Evolutionary conservation across 2,329 filamentous ascomycete species (phyloP), one percentile per base, ranked within the genome.

Genomic region (Arthrobotrys megalospora): DNA sequence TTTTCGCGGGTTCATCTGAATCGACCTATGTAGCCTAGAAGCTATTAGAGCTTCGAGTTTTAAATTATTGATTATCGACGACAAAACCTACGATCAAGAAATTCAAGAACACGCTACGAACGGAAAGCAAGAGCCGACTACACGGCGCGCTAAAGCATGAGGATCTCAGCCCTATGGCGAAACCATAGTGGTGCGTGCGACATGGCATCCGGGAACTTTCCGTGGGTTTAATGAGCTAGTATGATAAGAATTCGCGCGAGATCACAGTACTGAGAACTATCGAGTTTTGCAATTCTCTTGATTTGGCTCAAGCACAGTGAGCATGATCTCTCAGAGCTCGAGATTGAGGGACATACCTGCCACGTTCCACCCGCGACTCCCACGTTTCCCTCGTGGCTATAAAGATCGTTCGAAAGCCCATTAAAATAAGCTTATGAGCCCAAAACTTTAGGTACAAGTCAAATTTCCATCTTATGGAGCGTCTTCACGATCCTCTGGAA

Each of bases 331-430:
- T 7, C 41, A 36, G 16, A 70, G 75, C 75, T 71, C 66, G 24
- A 68, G 3, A 78, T 71, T 78, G 75, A 78, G 75, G 41, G 60
- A 70, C 52, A 78, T 71, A 38, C 7, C 14, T 24, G 43, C 72
- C n/a, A 48, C 24, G 32, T 28, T 47, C 8, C 21, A 14, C 28
- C 6, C 11, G 24, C 38, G 62, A 14, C 1, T 32, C 3, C 43
- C 65, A 77, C 32, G 58, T 62, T 66, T 19, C 5, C 34, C 32
- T 34, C 19, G 7, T 36, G 16, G 36, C n/a, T 72, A 53, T 64
- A 64, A 64, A 73, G 41, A 28, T 21, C 32, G 16, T 24, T 48
- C n/a, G 12, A 14, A 12, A 7, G 5, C 3, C 19, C 12, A 6
- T 24, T 21, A n/a, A 60, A 43, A 32, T 60, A 60, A 60, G 24